Percentiles rank a stretch among this genome's conserved stretches.
Conservation (phyloP, 352 stramenopile genomes). For the Phytophthora ohioensis region DNA sequence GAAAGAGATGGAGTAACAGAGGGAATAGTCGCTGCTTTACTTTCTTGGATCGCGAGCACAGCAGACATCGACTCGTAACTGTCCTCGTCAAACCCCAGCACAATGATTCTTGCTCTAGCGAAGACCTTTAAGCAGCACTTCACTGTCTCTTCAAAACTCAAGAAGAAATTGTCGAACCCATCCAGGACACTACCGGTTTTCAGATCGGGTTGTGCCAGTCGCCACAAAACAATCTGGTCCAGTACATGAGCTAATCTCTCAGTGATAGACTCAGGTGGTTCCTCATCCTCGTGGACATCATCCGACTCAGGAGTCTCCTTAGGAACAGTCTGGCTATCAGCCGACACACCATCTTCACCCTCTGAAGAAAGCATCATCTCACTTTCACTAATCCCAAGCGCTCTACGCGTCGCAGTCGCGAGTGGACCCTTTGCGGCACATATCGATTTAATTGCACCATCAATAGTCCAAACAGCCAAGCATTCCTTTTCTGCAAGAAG, state of each 20-base stretch:
- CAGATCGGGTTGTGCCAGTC: slow-evolving; percentile 69
- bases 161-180: slow-evolving; percentile 69
- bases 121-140: slow-evolving; percentile 52
- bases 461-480: slow-evolving; percentile 73
- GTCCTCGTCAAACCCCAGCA: slow-evolving; percentile 76
- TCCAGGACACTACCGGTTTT: slow-evolving; percentile 77
- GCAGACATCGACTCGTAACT: slow-evolving; percentile 63
- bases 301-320: slow-evolving; percentile 30
- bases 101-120: slow-evolving; percentile 53
- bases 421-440: slow-evolving; percentile 49
- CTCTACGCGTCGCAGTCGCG: slow-evolving; percentile 45
- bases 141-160: slow-evolving; percentile 49
- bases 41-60: slow-evolving; percentile 19
- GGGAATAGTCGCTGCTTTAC: neutral
- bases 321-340: neutral
- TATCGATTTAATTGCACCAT: slow-evolving; percentile 66
- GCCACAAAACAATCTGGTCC: slow-evolving; percentile 67
- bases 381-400: slow-evolving; percentile 38
- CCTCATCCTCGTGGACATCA: slow-evolving; percentile 28
- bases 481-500: slow-evolving; percentile 82
- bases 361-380: slow-evolving; percentile 1
- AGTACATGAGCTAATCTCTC: slow-evolving; percentile 55
- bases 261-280: slow-evolving; percentile 7
- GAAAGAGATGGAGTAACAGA: slow-evolving; percentile 18
- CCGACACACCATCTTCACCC: slow-evolving; percentile 5